Base-by-base conservation (phyloP, 1,139 yeast species). In the Geotrichum restrictum region DNA sequence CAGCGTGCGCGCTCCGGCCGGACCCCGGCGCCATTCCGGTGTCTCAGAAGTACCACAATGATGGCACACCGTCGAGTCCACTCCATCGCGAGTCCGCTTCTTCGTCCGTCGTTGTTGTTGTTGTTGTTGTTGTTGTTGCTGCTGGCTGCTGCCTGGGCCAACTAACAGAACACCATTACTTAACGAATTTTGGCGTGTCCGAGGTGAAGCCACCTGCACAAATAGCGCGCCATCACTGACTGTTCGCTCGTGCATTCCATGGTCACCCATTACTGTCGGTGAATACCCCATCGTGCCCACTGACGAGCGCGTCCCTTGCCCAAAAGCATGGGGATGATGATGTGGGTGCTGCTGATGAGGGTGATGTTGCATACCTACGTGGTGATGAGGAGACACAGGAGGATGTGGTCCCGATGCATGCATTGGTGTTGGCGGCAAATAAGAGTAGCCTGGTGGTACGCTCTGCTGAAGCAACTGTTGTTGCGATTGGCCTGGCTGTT, bases 11-110 rank as follows among this genome's bases (percentile, higher is more conserved):
- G 85, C 85, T 0, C 96, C 96, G 57, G 81, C 80, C 1, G 96
- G 96, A 0, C 96, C 96, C 53, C 89, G 76, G 59, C 96, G 75
- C 96, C 96, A 88, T 70, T 88, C 96, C 0, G 96, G 95, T 0
- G 96, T 88, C 56, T 84, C 88, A 2, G 80, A 78, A n/a, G 86
- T 82, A 19, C 85, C 86, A 67, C 96, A 88, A 57, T 85, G 81
- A 54, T 76, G 78, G 64, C 89, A 83, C 37, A 66, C 63, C 10
- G 64, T 60, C 16, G 50, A 50, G 31, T 62, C 65, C 5, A 48
- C 34, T 13, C 43, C 39, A 7, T 45, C 49, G 34, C 52, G 52
- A 5, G 38, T 24, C 5, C 52, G 42, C 48, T 48, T 48, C 38
- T 48, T 48, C 6, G 43, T 21, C 18, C 41, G 13, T 14, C 36